Percentiles rank a stretch among this genome's conserved stretches.
These are phyloP conservation scores for Kurtzmaniella natalensis DNA, from an alignment of 1,139 yeast species.

Conservation along the genomic window DNA sequence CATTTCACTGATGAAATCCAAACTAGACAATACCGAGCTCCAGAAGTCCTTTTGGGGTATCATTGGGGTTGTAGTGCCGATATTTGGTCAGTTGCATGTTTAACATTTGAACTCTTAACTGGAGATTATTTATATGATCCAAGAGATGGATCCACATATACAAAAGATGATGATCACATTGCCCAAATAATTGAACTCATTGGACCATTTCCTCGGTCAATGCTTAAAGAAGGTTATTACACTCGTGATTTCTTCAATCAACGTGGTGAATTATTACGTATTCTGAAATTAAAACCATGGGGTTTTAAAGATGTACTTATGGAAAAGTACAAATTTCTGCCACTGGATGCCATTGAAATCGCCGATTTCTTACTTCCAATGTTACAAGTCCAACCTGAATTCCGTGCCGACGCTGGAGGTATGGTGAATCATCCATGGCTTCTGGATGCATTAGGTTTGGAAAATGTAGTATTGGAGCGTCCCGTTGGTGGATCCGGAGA, in stretches of 20 bases:
- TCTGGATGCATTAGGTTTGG: constrained; percentile 57
- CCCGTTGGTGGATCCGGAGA: constrained; percentile 64
- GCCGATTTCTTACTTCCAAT: constrained; percentile 67
- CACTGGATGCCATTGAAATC: constrained; percentile 50
- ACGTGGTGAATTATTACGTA: constrained; percentile 55
- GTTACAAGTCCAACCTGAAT: constrained; percentile 64
- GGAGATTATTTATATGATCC: constrained; percentile 50
- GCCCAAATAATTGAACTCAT: constrained; percentile 46
- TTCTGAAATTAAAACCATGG: constrained; percentile 49
- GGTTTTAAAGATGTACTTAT: constrained; percentile 42
- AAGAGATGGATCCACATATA: constrained; percentile 41
- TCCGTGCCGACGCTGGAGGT: constrained; percentile 79
- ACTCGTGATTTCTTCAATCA: constrained; percentile 44
- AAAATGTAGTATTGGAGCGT: constrained; percentile 50
- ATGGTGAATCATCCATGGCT: constrained; percentile 79
- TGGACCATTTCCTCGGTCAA: constrained; percentile 40
- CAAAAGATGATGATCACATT: constrained; percentile 48
- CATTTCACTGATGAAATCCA: constrained; percentile 51
- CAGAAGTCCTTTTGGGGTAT: constrained; percentile 44
- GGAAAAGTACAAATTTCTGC: constrained; percentile 60
- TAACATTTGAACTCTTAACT: constrained; percentile 42
- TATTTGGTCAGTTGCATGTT: constrained; percentile 47
- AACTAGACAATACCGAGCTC: constrained; percentile 46
- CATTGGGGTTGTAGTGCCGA: constrained; percentile 51
- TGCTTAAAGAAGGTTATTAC: constrained; percentile 41